phyloP scores from a whole-genome alignment of 495 filamentous ascomycete genomes.

The Trichoderma erinaceum region DNA sequence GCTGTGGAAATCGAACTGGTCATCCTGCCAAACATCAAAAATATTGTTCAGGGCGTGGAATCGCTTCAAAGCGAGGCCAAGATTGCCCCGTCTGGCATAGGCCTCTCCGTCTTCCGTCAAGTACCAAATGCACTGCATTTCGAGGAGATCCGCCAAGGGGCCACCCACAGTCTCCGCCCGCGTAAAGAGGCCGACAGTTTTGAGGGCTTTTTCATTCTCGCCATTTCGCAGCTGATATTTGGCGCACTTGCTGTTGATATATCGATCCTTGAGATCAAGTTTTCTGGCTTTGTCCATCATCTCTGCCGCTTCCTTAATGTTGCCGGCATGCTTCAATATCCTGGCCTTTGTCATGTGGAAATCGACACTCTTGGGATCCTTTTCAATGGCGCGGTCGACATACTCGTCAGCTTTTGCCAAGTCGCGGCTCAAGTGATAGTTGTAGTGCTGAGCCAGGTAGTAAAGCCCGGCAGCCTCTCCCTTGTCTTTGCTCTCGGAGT shows the following conservation, averaged over 20 bases:
- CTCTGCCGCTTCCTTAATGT: constrained; percentile 71
- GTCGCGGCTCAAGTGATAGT: constrained; percentile 82
- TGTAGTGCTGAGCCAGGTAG: constrained; percentile 95
- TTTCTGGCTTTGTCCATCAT: constrained; percentile 82
- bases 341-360: constrained; percentile 93
- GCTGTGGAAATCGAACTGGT: constrained; percentile 98
- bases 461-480: constrained; percentile 76
- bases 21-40: constrained; percentile 95
- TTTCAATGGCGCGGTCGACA: constrained; percentile 75
- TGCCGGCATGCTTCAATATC: constrained; percentile 88
- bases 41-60: constrained; percentile 82
- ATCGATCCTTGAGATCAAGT: constrained; percentile 82
- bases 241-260: constrained; percentile 96
- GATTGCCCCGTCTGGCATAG: constrained; percentile 73
- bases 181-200: constrained; percentile 93
- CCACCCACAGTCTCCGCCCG: constrained; percentile 78
- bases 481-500: constrained; percentile 38
- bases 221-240: constrained; percentile 96
- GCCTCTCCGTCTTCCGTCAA: constrained; percentile 91
- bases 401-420: constrained; percentile 72
- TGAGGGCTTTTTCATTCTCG: constrained; percentile 74
- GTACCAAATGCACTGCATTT: constrained; percentile 99
- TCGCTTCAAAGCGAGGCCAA: constrained; percentile 84
- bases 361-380: constrained; percentile 74
- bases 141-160: constrained; percentile 81